Conservation (phyloP, 176 grass and related monocot genomes). For the Panicum miliaceum region DNA sequence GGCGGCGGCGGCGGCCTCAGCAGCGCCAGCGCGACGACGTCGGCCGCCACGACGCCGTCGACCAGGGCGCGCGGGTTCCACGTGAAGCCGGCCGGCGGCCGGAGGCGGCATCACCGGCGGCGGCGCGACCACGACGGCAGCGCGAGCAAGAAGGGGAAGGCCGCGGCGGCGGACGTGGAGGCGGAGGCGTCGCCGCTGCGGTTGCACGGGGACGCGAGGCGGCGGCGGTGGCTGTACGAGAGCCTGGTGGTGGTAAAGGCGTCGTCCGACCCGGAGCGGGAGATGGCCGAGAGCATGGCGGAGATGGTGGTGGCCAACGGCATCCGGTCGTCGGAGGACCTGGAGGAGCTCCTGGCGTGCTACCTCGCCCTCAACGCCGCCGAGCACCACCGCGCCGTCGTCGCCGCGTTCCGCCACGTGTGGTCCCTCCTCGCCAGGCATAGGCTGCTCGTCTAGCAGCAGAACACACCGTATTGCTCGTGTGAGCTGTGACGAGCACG, state of each 20-base stretch:
- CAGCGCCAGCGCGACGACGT: constrained; percentile 36
- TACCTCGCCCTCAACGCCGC: constrained; percentile 87
- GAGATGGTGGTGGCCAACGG: constrained; percentile 83
- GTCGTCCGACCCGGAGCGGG: constrained; percentile 72
- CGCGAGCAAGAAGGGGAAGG: background rate
- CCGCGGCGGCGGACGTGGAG: background rate
- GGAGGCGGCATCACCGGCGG: background rate
- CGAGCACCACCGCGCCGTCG: constrained; percentile 74
- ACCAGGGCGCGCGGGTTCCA: constrained; percentile 50
- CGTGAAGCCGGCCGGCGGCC: constrained; percentile 5
- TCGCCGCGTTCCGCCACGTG: constrained; percentile 61
- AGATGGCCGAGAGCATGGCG: constrained; percentile 84
- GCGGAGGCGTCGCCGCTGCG: background rate
- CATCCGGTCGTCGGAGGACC: constrained; percentile 55
- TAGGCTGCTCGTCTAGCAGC: background rate
- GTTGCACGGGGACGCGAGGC: constrained; percentile 25
- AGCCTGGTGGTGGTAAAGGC: constrained; percentile 81
- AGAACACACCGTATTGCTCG: background rate
- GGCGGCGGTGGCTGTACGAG: constrained; percentile 63
- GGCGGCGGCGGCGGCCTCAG: background rate
- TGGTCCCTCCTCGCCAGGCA: constrained; percentile 55
- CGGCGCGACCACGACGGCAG: background rate
- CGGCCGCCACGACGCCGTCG: constrained; percentile 55
- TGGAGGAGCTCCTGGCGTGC: constrained; percentile 87
- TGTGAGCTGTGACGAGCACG: background rate